phyloP scores from a whole-genome alignment of 1,284 basidiomycete genomes.

The Puccinia horiana region DNA sequence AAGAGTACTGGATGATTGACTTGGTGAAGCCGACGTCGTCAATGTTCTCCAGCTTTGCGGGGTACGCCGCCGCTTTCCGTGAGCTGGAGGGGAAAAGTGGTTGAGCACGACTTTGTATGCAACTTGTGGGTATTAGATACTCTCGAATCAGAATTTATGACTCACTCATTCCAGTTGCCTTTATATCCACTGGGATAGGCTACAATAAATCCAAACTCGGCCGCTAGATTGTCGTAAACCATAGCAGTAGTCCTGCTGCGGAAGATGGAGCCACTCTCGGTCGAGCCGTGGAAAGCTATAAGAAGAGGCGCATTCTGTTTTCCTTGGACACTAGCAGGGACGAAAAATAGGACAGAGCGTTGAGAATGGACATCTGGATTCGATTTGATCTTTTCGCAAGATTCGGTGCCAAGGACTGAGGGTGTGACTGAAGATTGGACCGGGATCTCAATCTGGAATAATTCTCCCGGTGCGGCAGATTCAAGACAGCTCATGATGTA shows the following conservation, averaged over 20 bases:
- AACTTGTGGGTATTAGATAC: background rate
- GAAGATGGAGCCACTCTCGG: slow-evolving; percentile 15
- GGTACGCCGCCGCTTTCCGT: slow-evolving; percentile 21
- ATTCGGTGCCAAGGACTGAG: background rate
- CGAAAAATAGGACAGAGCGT: slow-evolving; percentile 41
- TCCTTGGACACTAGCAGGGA: slow-evolving; percentile 20
- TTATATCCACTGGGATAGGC: slow-evolving; percentile 42
- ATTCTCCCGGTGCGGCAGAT: background rate
- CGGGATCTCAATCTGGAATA: slow-evolving; percentile 21
- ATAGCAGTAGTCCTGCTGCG: slow-evolving; percentile 36
- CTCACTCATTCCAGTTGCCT: slow-evolving; percentile 47
- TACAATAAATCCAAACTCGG: slow-evolving; percentile 27
- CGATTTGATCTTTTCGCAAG: slow-evolving; percentile 1
- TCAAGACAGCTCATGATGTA: slow-evolving; percentile 10
- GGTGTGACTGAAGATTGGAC: slow-evolving; percentile 22
- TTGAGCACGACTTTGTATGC: background rate
- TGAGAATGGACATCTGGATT: background rate
- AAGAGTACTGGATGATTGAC: slow-evolving; percentile 33
- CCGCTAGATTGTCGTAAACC: slow-evolving; percentile 36
- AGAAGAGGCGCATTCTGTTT: slow-evolving; percentile 9
- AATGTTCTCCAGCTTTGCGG: slow-evolving; percentile 31
- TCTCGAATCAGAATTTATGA: background rate
- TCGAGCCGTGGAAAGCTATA: slow-evolving; percentile 42
- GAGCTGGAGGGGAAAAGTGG: slow-evolving; percentile 1
- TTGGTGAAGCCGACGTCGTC: slow-evolving; percentile 44